Base-by-base conservation (phyloP, 2,329 filamentous ascomycete species). In the Clarireedia sp. region DNA sequence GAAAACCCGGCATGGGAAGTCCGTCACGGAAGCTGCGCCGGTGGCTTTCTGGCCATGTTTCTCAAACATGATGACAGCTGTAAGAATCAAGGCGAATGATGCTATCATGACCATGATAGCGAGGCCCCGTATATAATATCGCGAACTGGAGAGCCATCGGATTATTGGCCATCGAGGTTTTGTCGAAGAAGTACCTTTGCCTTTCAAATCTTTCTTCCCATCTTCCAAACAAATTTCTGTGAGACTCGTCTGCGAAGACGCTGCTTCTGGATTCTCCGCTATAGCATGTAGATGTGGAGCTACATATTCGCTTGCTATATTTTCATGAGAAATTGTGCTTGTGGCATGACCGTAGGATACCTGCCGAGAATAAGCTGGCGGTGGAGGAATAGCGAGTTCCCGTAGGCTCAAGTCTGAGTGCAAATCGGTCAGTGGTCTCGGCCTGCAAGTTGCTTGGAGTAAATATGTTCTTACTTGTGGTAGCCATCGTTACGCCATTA, bases 101-200 rank as follows among this genome's bases (percentile, higher is more conserved):
- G 57, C 24, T 10, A 60, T 50, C 60, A 60, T 61, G 7, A 57
- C 50, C n/a, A 61, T 9, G 38, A 64, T 56, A 2, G 58, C 55
- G 6, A 60, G 17, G 7, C 55, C 51, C 40, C 62, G 56, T 29
- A 64, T 59, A 37, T 51, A 49, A 17, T 57, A 40, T 45, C 51
- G 38, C 3, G 36, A 55, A 29, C 47, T 29, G 16, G 19, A 44
- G 24, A 60, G 53, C 29, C 48, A 47, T 19, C 37, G 10, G 10
- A 9, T 43, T 50, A 36, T 41, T 17, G 9, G 5, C 46, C 49
- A 33, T 23, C 14, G 24, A 44, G 26, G 23, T 14, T 50, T 36
- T 14, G 48, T 16, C 19, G 9, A 9, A 23, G 19, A 37, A 50
- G 46, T 43, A 8, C 14, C 4, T 48, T 49, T 26, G 10, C 9